Percentiles rank a stretch among this genome's conserved stretches.
Evolutionary conservation across 306 rosid species (phyloP).

Genomic region (Heteromeles arbutifolia): DNA sequence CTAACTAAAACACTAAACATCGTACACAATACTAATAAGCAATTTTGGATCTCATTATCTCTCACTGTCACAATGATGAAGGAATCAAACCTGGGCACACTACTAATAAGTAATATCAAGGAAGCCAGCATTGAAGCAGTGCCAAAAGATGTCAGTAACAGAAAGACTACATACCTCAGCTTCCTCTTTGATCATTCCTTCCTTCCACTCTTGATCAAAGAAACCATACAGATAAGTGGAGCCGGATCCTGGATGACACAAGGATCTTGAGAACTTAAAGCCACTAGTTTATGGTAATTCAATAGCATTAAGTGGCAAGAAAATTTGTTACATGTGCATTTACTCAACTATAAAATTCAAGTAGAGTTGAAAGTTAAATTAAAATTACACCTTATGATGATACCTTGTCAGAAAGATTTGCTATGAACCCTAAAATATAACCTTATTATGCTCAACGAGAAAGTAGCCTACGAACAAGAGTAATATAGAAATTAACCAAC

Average conservation of each 20-base stretch:
- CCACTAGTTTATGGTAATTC: not conserved
- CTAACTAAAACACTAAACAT: not conserved
- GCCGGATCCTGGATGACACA: slow-evolving; percentile 65
- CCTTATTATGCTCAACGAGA: not conserved
- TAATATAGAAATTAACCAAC: not conserved
- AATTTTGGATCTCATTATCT: not conserved
- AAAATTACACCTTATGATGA: not conserved
- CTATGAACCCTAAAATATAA: not conserved
- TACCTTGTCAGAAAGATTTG: not conserved
- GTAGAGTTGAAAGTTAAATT: not conserved
- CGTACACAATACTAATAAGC: not conserved
- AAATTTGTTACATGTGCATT: not conserved
- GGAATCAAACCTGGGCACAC: not conserved
- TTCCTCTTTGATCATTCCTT: slow-evolving; percentile 93
- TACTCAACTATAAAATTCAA: not conserved
- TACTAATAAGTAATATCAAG: not conserved
- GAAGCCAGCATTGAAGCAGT: not conserved
- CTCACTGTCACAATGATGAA: not conserved
- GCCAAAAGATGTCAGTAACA: not conserved
- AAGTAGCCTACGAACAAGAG: not conserved
- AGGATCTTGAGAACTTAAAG: not conserved
- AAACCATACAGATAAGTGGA: slow-evolving; percentile 93
- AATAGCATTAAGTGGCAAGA: not conserved
- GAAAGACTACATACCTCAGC: slow-evolving; percentile 60
- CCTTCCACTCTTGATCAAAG: slow-evolving; percentile 92